Conservation (phyloP, 2,329 filamentous ascomycete genomes). For the Cytospora paraplurivora region DNA sequence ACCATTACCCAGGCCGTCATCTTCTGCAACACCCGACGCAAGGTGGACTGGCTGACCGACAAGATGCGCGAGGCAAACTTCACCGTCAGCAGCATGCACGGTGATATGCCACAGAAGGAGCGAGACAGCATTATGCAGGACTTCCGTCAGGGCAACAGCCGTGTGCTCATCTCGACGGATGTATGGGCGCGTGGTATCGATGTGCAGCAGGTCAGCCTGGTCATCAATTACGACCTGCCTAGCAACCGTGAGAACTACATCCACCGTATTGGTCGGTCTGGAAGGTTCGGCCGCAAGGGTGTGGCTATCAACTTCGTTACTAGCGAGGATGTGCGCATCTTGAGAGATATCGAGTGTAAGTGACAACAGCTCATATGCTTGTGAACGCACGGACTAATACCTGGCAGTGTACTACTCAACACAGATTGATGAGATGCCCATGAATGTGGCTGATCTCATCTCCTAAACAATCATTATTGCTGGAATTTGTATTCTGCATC, state of each 20-base stretch:
- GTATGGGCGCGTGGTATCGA: conserved; percentile 99
- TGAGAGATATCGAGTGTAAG: conserved; percentile 94
- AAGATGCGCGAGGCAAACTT: conserved; percentile 99
- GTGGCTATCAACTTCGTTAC: conserved; percentile 99
- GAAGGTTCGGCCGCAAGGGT: conserved; percentile 99
- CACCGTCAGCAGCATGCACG: conserved; percentile 99
- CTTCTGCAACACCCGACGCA: conserved; percentile 99
- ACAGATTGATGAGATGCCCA: conserved; percentile 99
- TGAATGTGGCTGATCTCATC: conserved; percentile 81
- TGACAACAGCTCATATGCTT: background rate
- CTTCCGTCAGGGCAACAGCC: conserved; percentile 97
- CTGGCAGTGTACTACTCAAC: conserved; percentile 87
- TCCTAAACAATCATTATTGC: conserved; percentile 44
- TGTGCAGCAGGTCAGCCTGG: conserved; percentile 98
- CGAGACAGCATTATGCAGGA: conserved; percentile 99
- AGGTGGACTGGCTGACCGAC: conserved; percentile 99
- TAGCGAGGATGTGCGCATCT: conserved; percentile 98
- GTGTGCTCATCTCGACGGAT: conserved; percentile 98
- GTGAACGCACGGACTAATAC: conserved; percentile 12
- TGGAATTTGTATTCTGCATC: background rate
- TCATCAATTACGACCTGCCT: conserved; percentile 99
- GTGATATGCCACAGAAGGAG: conserved; percentile 97
- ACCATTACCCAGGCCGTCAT: conserved; percentile 99
- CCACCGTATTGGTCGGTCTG: conserved; percentile 98
- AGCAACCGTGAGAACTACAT: conserved; percentile 99